These are phyloP conservation scores for Neurospora sublineolata DNA, from an alignment of 495 filamentous ascomycete genomes.

Conservation along the genomic window DNA sequence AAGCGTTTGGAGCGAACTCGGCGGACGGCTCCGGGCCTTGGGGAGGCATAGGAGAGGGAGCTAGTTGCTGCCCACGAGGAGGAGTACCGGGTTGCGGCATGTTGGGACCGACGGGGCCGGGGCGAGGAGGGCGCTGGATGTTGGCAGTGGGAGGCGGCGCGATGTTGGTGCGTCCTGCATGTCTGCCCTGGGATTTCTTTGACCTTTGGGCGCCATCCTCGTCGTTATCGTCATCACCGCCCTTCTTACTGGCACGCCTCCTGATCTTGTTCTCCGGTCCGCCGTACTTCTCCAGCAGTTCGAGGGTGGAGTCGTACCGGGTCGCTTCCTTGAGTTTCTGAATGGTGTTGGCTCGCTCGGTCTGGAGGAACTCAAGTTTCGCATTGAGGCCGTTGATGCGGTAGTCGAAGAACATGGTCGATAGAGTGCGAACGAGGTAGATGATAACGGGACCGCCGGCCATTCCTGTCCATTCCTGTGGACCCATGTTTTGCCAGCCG, in stretches of 20 bases:
- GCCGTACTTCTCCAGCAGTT: conserved; percentile 89
- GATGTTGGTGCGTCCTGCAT: conserved; percentile 42
- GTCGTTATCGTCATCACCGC: conserved; percentile 11
- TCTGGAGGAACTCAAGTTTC: conserved; percentile 60
- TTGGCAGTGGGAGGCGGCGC: conserved; percentile 82
- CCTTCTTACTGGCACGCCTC: conserved; percentile 26
- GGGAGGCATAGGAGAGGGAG: conserved; percentile 12
- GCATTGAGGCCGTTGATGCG: conserved; percentile 56
- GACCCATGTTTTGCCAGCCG: conserved; percentile 69
- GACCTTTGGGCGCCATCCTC: conserved; percentile 10
- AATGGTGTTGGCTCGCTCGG: conserved; percentile 74
- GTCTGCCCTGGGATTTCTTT: conserved; percentile 6
- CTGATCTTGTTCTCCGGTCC: conserved; percentile 42
- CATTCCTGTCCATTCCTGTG: conserved; percentile 63
- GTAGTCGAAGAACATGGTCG: conserved; percentile 65
- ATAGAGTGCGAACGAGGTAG: conserved; percentile 47
- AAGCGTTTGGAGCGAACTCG: conserved; percentile 49
- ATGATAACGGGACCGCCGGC: conserved; percentile 74
- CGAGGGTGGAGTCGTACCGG: conserved; percentile 87
- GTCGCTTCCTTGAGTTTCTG: conserved; percentile 89
- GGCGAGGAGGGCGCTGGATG: conserved; percentile 38
- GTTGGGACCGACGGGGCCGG: neutral
- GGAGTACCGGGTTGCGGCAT: conserved; percentile 7
- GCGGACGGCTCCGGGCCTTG: conserved; percentile 22
- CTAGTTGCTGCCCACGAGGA: conserved; percentile 11